Base-by-base conservation (phyloP, 306 rosid species). In the Trifolium repens region DNA sequence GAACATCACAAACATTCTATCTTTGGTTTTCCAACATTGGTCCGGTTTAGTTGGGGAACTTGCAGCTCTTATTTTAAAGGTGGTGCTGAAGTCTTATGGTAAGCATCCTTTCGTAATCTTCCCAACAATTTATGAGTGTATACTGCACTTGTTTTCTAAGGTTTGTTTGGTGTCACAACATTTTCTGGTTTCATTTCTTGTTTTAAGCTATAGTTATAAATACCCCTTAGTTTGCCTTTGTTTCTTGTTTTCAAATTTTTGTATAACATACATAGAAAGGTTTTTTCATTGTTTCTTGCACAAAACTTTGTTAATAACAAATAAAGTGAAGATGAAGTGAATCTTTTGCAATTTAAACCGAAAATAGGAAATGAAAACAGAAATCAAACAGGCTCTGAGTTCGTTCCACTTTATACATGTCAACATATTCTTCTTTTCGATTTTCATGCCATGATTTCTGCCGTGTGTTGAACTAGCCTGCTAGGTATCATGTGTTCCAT, bases 11-110 rank as follows among this genome's bases (percentile, higher is more conserved):
- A 86, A 53, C 96, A 94, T 77, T 61, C 83, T 11, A 79, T 94
- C 75, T 94, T 94, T 84, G 98, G 97, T 64, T 94, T 91, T 77
- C 98, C 98, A 30, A n/a, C 94, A 44, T 73, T 94, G 84, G 98
- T 91, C 27, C 92, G 98, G 47, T 91, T 94, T 84, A 94, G 98
- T 82, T 94, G 98, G 98, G 97, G 90, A 50, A 94, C 98, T 66
- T 94, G 98, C 88, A 89, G 74, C 80, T 62, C 94, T 13, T 91
- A 87, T 76, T 83, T 87, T 75, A 94, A 94, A 83, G 87, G 84
- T 77, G 62, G 71, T 8, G 96, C 71, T 2, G 91, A 94, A 84
- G 98, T 94, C 77, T 69, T 80, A 71, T 94, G 98, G 98, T 93
- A 79, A 85, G 88, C 83, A 42, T 73, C 69, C 47, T 39, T 79